These are phyloP conservation scores for Sporisorium iseilematis-ciliati DNA, from an alignment of 1,284 basidiomycete genomes.

Conservation along the genomic window DNA sequence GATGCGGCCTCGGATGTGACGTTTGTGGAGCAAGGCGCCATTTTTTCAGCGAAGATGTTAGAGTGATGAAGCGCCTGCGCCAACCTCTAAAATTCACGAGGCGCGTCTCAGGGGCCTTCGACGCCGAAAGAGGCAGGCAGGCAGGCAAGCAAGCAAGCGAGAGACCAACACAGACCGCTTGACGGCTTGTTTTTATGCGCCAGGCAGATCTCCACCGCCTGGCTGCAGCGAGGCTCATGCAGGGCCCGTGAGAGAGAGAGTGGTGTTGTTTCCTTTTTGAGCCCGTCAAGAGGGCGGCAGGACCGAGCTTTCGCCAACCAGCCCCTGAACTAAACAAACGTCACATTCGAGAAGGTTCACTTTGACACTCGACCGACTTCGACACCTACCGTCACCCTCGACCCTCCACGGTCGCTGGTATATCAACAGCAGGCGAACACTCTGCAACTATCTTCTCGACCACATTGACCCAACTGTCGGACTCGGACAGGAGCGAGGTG, in stretches of 20 bases:
- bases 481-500: not conserved
- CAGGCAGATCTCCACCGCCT: constrained; percentile 4
- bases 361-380: too few species aligned
- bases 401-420: not conserved
- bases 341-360: not conserved
- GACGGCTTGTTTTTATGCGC: constrained; percentile 3
- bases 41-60: too few species aligned
- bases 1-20: too few species aligned
- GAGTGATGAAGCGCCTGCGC: too few species aligned
- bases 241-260: constrained; percentile 8
- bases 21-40: too few species aligned
- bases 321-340: constrained; percentile 14
- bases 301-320: constrained; percentile 11
- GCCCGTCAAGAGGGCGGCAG: not conserved
- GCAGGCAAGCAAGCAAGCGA: not conserved
- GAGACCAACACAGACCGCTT: constrained; percentile 33
- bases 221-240: constrained; percentile 5
- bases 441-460: not conserved
- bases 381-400: not conserved
- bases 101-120: constrained; percentile 11
- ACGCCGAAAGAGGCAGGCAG: not conserved
- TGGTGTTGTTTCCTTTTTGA: constrained; percentile 3
- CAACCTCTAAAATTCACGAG: too few species aligned
- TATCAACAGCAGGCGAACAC: not conserved
- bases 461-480: not conserved